phyloP scores from a whole-genome alignment of 441 rosid genomes.

The Arabidopsis hybrid region DNA sequence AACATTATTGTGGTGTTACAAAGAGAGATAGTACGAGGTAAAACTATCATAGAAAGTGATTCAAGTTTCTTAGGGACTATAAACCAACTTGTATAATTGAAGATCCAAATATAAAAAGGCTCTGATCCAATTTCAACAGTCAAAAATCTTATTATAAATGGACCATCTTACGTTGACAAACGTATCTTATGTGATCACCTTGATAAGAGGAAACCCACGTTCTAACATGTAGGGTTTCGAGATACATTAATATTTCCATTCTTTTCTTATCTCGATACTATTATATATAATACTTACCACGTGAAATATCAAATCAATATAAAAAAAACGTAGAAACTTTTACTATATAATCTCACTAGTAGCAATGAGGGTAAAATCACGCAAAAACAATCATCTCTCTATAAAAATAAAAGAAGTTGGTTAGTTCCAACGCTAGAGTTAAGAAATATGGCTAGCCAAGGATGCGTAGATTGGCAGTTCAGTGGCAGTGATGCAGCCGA shows the following conservation, averaged over 20 bases:
- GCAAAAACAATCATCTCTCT: conserved; percentile 11
- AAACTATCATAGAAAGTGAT: too few relatives aligned
- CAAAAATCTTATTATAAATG: background rate
- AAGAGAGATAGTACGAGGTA: background rate
- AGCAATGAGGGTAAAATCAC: conserved; percentile 1
- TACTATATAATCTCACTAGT: conserved; percentile 14
- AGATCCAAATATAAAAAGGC: background rate
- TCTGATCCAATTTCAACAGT: background rate
- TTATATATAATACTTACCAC: background rate
- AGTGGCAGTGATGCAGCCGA: conserved; percentile 41
- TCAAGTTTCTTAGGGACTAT: background rate
- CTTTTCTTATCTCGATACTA: background rate
- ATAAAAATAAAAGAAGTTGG: background rate
- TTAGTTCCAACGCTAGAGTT: conserved; percentile 13
- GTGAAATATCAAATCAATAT: background rate
- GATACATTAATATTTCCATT: background rate
- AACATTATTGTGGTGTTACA: background rate
- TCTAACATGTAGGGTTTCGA: background rate
- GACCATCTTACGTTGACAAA: background rate
- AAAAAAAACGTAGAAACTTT: background rate
- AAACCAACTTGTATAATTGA: background rate
- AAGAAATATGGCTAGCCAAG: conserved; percentile 7
- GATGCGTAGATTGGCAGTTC: conserved; percentile 39
- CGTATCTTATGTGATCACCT: background rate
- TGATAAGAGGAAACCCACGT: conserved; percentile 7